Evolutionary conservation across 1,284 basidiomycete species (phyloP).

Genomic region (Amylostereum areolatum): DNA sequence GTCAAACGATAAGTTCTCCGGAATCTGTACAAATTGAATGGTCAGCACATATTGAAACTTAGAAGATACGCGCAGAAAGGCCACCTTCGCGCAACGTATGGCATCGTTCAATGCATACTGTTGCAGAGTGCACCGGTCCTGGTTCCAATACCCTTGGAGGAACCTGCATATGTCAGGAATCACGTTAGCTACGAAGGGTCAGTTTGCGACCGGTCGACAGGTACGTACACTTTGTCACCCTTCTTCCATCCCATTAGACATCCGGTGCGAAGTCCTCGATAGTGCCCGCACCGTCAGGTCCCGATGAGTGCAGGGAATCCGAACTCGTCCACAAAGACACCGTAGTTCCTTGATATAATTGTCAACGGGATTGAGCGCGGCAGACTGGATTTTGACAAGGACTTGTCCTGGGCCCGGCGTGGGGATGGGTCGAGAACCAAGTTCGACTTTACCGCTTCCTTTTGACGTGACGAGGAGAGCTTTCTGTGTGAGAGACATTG

Average conservation of each 20-base stretch:
- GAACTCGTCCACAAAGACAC: constrained; percentile 12
- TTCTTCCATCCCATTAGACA: constrained; percentile 32
- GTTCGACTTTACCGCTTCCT: constrained; percentile 7
- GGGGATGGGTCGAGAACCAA: constrained; percentile 13
- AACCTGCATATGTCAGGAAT: constrained; percentile 13
- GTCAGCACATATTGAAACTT: not conserved
- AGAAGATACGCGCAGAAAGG: too few species aligned
- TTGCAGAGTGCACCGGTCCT: constrained; percentile 23
- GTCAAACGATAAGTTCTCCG: constrained; percentile 22
- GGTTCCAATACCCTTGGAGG: constrained; percentile 17
- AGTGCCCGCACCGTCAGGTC: constrained; percentile 41
- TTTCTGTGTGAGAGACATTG: constrained; percentile 12
- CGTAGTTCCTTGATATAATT: constrained; percentile 30
- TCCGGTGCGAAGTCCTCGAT: constrained; percentile 39
- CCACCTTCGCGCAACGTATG: constrained; percentile 24
- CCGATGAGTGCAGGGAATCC: constrained; percentile 33
- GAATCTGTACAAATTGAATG: constrained; percentile 16
- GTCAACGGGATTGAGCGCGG: constrained; percentile 32
- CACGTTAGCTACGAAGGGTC: not conserved
- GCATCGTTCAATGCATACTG: constrained; percentile 25
- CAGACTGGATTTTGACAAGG: constrained; percentile 27
- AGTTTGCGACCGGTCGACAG: constrained; percentile 1
- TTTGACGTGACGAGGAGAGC: constrained; percentile 20
- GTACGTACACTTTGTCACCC: constrained; percentile 42
- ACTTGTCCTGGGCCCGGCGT: constrained; percentile 23